Evolutionary conservation across 2,329 filamentous ascomycete species (phyloP), one percentile per base, ranked within the genome.

Genomic region (Sclerotinia nivalis): DNA sequence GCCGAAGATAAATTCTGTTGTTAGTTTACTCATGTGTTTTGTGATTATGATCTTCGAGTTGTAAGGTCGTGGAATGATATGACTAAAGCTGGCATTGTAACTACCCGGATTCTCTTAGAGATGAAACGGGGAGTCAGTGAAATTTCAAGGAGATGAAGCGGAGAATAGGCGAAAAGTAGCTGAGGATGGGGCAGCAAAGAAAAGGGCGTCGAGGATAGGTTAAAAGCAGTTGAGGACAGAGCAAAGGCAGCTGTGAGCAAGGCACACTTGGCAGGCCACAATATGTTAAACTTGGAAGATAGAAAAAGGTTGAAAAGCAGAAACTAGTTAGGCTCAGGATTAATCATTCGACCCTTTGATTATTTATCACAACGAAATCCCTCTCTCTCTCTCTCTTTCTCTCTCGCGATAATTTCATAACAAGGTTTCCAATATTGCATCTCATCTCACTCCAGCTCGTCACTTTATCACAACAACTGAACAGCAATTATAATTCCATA

Each of bases 81-180:
- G 13, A 43, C 40, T 13, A 43, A 43, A 43, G 13, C 18, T 43
- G 40, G 40, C 15, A 43, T 43, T 43, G 13, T 43, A 13, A 43
- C 15, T 18, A 6, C 15, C 2, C 6, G 6, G 47, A 40, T 58
- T 34, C 13, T 58, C 1, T 1, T 2, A 13, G 31, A 40, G 55
- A 58, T 37, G 10, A 56, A 22, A 0, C 6, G 40, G 15, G 18
- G 40, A 43, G 13, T 18, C 3, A 18, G 13, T 6, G 40, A 18
- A 18, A 43, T 43, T 18, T 18, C 15, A 15, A 43, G 3, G 1
- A 2, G 20, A 34, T 0, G 4, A 6, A 22, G 1, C 0, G 0
- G 10, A 34, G 18, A 22, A 56, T 6, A 1, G 0, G 34, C 5
- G 4, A 40, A n/a, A n/a, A 2, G 20, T 20, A 15, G 22, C 20